Base-by-base conservation (phyloP, 257 asterid species). In the Salvia hispanica region DNA sequence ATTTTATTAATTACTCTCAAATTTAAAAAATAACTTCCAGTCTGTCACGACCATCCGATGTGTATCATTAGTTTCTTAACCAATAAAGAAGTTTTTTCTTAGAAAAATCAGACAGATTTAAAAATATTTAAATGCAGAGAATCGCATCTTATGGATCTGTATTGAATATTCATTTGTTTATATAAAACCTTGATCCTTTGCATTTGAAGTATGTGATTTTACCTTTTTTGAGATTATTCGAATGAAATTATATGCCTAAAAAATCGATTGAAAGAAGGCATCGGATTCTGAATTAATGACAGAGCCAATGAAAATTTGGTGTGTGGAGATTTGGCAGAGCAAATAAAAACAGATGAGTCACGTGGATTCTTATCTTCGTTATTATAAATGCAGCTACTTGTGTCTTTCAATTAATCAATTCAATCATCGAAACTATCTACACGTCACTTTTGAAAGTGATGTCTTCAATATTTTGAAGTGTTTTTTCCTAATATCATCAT, bases 291-390 rank as follows among this genome's bases (percentile, higher is more conserved):
- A 18, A 9, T 1, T 53, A 16, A 18, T 16, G 9, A 40, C 4
- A 15, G 5, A 6, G 39, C 39, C 67, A 43, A 62, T 10, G 3
- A 6, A 3, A 42, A 42, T 7, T 5, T 51, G 33, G 65, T 5
- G 5, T 59, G 16, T 34, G 39, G 39, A 34, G 21, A 33, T 62
- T 43, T 62, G 54, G 54, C 54, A 62, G 18, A 61, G 9, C 67
- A 43, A 62, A 11, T 62, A 42, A 60, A 18, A 60, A 39, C 34
- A 40, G 52, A 60, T 10, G 5, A 63, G 16, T n/a, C 69, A 65
- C 59, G 60, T 34, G 47, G 18, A 34, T 34, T 63, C 44, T 47
- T 63, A 45, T 63, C 69, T 46, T 43, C 8, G 40, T 36, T 12
- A 2, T 2, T 0, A 9, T 54, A 9, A 28, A 7, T 62, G 2